Evolutionary conservation across 495 filamentous ascomycete genomes (phyloP).

Genomic region (Neurospora discreta): DNA sequence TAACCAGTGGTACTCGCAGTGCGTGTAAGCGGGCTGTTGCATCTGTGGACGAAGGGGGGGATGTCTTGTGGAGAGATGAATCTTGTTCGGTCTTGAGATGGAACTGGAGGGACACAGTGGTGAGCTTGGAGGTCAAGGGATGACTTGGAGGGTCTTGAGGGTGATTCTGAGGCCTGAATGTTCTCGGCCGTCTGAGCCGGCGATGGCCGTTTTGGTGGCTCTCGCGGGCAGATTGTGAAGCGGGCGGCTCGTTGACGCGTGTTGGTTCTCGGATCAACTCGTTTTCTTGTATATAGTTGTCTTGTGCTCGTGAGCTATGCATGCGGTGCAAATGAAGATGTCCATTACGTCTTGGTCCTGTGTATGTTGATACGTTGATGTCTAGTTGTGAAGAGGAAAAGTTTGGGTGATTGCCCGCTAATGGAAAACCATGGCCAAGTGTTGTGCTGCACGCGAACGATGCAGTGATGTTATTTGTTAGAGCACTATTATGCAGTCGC

Average conservation of each 20-base stretch:
- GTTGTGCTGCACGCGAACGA: not conserved
- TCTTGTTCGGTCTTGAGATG: not conserved
- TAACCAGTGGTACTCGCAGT: slow-evolving; percentile 42
- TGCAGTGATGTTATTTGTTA: not conserved
- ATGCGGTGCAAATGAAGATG: not conserved
- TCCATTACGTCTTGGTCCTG: no score
- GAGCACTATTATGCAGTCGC: not conserved
- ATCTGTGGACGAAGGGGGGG: not conserved
- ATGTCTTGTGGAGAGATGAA: not conserved
- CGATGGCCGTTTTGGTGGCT: not conserved
- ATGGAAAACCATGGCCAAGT: not conserved
- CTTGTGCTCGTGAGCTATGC: not conserved
- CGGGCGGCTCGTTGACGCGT: not conserved
- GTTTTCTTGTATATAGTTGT: not conserved
- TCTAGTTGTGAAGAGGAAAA: not conserved
- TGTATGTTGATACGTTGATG: not conserved
- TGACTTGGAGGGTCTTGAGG: not conserved
- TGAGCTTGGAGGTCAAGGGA: not conserved
- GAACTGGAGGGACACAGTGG: not conserved
- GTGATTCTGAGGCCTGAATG: not conserved
- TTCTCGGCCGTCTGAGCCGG: not conserved
- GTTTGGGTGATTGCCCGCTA: not conserved
- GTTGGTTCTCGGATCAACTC: not conserved
- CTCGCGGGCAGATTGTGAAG: not conserved
- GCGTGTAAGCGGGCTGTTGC: slow-evolving; percentile 11